Evolutionary conservation across 2,329 filamentous ascomycete genomes (phyloP), one percentile per base, ranked within the genome.

Genomic region (Zymoseptoria pseudotritici): DNA sequence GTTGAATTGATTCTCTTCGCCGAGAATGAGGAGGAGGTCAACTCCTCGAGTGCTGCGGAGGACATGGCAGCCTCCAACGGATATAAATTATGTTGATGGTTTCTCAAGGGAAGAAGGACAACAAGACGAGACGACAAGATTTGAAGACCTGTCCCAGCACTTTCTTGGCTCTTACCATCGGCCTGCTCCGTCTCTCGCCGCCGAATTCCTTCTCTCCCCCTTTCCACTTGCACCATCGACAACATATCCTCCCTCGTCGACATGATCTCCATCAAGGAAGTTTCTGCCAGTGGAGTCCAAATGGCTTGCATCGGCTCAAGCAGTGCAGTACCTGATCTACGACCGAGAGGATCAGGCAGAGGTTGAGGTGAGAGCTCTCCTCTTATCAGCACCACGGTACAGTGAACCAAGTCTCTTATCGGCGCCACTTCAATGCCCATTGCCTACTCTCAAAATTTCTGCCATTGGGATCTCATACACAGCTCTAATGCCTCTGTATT

Each of bases 1-100:
- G 78, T 72, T 2, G 42, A 6, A 61, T 79, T 80, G 22, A 80
- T 63, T 6, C 70, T 69, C 20, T 62, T 64, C 52, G 67, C 69
- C n/a, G 69, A 65, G 65, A 79, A 78, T 26, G 70, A 71, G 9
- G 67, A 29, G 13, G 36, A 11, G 10, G 13, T 6, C 10, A 17
- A 42, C 36, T 42, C 36, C 17, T 42, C 36, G 36, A 42, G 17
- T 42, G 36, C 36, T 4, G 36, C 4, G 11, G 17, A 42, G 36
- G 17, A 42, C 36, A 42, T 42, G 4, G 36, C 36, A 42, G 26
- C 8, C 26, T 9, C 26, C 9, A 8, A 29, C 2, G 7, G 26
- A 29, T 29, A 29, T 9, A 9, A 29, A 29, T 29, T 9, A 29
- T 29, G 26, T 29, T 29, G 26, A 29, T 9, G 26, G 26, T 8